Evolutionary conservation across 2,329 filamentous ascomycete species (phyloP).

Genomic region (Colletotrichum sidae): DNA sequence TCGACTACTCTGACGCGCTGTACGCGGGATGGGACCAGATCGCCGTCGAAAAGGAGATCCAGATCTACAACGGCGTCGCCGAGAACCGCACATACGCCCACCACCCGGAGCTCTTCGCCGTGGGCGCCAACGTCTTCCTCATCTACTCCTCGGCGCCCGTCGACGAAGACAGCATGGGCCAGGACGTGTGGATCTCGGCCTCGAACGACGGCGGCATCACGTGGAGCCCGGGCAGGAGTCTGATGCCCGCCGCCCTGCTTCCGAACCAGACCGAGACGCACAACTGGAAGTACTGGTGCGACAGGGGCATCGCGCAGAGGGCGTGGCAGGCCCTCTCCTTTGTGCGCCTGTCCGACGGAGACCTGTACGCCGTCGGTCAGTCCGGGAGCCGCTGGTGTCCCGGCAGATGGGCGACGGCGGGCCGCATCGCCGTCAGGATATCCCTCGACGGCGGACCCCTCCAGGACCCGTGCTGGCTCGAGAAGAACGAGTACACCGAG

Average conservation of each 20-base stretch:
- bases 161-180: slow-evolving; percentile 44
- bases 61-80: slow-evolving; percentile 40
- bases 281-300: slow-evolving; percentile 43
- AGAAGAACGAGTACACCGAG: slow-evolving; percentile 39
- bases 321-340: slow-evolving; percentile 38
- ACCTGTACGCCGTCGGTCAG: slow-evolving; percentile 39
- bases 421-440: slow-evolving; percentile 38
- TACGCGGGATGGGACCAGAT: slow-evolving; percentile 43
- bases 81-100: slow-evolving; percentile 42
- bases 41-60: slow-evolving; percentile 36
- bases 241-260: slow-evolving; percentile 41
- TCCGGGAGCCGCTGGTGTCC: slow-evolving; percentile 36
- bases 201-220: slow-evolving; percentile 40
- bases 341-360: slow-evolving; percentile 26
- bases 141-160: slow-evolving; percentile 41
- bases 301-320: slow-evolving; percentile 39
- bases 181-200: slow-evolving; percentile 41
- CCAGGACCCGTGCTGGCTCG: slow-evolving; percentile 40
- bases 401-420: slow-evolving; percentile 35
- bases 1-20: slow-evolving; percentile 41
- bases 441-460: slow-evolving; percentile 34
- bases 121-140: slow-evolving; percentile 38
- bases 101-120: slow-evolving; percentile 41
- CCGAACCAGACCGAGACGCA: slow-evolving; percentile 41
- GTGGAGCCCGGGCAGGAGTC: slow-evolving; percentile 35